A percentile compares a stretch with the other conserved stretches of the same genome.
Conservation (phyloP, 2,329 filamentous ascomycete genomes). For the Aspergillus spinulosporus region DNA sequence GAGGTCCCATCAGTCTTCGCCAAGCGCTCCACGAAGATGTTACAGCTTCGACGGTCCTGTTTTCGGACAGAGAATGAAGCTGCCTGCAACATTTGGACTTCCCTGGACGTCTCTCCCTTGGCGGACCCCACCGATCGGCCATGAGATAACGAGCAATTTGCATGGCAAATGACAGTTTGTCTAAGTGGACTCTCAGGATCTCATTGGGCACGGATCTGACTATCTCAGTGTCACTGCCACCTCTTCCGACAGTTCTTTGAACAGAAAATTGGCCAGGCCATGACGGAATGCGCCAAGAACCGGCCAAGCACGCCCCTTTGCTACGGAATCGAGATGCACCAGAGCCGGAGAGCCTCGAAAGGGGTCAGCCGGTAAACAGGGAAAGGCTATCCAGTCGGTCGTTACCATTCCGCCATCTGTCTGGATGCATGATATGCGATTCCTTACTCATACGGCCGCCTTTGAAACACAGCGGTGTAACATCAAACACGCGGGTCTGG, state of each 20-base stretch:
- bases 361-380: conserved; percentile 1
- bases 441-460: neutral
- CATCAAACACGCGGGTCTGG: conserved; percentile 13
- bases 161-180: conserved; percentile 5
- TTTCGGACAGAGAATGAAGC: conserved; percentile 7
- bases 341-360: conserved; percentile 8
- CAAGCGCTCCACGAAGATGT: conserved; percentile 9
- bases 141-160: conserved; percentile 9
- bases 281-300: conserved; percentile 9
- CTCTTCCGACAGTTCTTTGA: neutral
- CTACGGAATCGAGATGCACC: conserved; percentile 1
- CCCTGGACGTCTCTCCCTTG: conserved; percentile 14
- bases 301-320: conserved; percentile 10
- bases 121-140: conserved; percentile 16
- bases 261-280: conserved; percentile 1
- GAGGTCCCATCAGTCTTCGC: conserved; percentile 1
- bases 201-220: conserved; percentile 6
- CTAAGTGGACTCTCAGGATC: neutral
- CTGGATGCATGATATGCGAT: neutral
- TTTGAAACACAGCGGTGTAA: conserved; percentile 21
- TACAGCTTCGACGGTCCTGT: conserved; percentile 5
- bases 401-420: neutral
- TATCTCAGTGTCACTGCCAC: neutral
- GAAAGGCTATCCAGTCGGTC: neutral
- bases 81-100: conserved; percentile 7